Evolutionary conservation across 1,139 yeast species (phyloP).

Genomic region (Maudiozyma humilis): DNA sequence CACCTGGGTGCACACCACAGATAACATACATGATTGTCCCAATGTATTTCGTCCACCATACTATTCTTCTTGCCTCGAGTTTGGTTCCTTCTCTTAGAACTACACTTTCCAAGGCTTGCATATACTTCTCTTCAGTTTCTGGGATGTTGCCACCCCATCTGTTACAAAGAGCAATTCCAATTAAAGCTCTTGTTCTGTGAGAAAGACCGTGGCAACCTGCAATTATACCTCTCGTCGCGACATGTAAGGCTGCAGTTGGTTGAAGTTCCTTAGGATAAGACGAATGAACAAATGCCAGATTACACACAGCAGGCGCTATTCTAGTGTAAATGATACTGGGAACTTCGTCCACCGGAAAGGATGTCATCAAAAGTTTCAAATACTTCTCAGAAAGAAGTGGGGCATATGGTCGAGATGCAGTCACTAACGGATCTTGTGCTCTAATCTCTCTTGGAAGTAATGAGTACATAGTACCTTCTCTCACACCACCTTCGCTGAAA

Average conservation of each 20-base stretch:
- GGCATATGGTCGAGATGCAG: conserved; percentile 59
- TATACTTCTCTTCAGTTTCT: conserved; percentile 39
- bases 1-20: conserved; percentile 71
- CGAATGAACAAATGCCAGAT: conserved; percentile 61
- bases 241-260: conserved; percentile 58
- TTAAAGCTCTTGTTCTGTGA: conserved; percentile 54
- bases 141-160: conserved; percentile 75
- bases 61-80: conserved; percentile 37
- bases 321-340: conserved; percentile 50
- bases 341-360: conserved; percentile 44
- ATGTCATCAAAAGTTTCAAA: conserved; percentile 40
- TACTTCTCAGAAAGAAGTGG: conserved; percentile 50
- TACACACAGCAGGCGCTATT: conserved; percentile 58
- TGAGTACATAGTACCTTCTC: conserved; percentile 61
- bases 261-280: conserved; percentile 65
- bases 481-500: conserved; percentile 63
- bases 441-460: conserved; percentile 46
- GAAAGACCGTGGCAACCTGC: conserved; percentile 65
- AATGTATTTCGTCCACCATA: conserved; percentile 60
- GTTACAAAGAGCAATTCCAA: conserved; percentile 61
- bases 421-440: conserved; percentile 53
- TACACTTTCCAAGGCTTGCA: conserved; percentile 38
- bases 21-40: conserved; percentile 64
- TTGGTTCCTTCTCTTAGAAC: conserved; percentile 40
- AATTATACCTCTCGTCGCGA: conserved; percentile 59